These are phyloP conservation scores for Lactarius hengduanensis DNA, from an alignment of 768 basidiomycete species.

Conservation along the genomic window DNA sequence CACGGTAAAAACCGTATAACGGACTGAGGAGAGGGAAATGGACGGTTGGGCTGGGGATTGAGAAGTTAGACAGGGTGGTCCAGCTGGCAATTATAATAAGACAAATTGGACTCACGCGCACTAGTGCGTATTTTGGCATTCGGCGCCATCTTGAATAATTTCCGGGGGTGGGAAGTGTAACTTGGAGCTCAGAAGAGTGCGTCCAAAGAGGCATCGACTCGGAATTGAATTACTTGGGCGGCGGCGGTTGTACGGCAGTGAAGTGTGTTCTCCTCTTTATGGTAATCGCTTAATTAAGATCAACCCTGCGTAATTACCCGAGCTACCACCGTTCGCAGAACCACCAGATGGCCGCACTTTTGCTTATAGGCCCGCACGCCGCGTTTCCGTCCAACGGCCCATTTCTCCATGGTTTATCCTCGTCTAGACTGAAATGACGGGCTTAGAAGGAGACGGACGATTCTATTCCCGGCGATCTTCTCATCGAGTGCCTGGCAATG, in stretches of 20 bases:
- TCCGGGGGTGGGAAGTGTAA: neutral
- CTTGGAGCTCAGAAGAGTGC: neutral
- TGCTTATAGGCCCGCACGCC: no score
- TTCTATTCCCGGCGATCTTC: neutral
- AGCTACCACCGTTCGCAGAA: no score
- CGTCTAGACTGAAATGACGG: slow-evolving; percentile 11
- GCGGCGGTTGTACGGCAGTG: no score
- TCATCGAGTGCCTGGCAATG: slow-evolving; percentile 5
- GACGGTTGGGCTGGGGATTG: slow-evolving; percentile 2
- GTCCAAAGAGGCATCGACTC: no score
- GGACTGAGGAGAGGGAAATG: neutral
- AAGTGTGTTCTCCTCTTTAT: no score
- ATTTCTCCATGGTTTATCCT: neutral
- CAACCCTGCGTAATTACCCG: neutral
- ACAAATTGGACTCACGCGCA: neutral
- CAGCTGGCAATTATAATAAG: neutral
- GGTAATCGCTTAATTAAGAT: no score
- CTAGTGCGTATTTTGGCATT: neutral
- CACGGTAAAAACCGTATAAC: slow-evolving; percentile 12
- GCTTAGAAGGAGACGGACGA: slow-evolving; percentile 2
- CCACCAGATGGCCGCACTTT: neutral
- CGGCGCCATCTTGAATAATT: neutral
- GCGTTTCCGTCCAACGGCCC: neutral
- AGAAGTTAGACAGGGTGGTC: neutral
- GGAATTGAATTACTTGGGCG: no score